These are phyloP conservation scores for Dipteronia dyeriana DNA, from an alignment of 345 rosid genomes.

Conservation along the genomic window DNA sequence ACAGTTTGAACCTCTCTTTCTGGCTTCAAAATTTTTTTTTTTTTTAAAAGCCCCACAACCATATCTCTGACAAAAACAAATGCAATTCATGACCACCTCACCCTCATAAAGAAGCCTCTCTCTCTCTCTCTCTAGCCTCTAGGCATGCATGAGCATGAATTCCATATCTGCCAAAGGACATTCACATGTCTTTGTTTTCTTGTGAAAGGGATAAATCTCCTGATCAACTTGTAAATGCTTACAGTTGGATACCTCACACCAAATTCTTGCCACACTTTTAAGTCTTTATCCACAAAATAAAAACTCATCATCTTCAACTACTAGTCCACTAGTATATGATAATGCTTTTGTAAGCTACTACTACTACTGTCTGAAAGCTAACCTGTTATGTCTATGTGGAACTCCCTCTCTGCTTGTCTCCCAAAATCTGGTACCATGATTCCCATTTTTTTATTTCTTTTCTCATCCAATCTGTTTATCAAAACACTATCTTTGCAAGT, in stretches of 20 bases:
- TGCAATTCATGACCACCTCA: too few species aligned
- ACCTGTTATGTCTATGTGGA: conserved; percentile 7
- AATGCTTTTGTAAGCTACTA: conserved; percentile 12
- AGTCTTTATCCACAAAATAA: conserved; percentile 32
- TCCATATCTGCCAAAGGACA: conserved; percentile 53
- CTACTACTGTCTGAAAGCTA: background rate
- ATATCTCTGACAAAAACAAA: conserved; percentile 19
- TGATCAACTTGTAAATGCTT: conserved; percentile 23
- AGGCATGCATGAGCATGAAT: conserved; percentile 5
- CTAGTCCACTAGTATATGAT: conserved; percentile 17
- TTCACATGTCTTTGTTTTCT: conserved; percentile 66
- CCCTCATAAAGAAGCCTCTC: background rate
- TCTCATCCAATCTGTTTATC: conserved; percentile 34
- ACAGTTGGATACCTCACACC: conserved; percentile 41
- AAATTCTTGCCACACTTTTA: conserved; percentile 19
- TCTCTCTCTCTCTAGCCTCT: conserved; percentile 21
- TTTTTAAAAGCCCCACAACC: conserved; percentile 34
- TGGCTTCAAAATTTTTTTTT: too few species aligned
- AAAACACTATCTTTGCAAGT: conserved; percentile 39
- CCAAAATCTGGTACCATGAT: conserved; percentile 39
- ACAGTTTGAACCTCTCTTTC: background rate
- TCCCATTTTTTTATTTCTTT: conserved; percentile 39
- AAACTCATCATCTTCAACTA: conserved; percentile 27
- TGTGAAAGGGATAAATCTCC: conserved; percentile 35
- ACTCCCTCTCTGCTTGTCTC: conserved; percentile 15